Conservation (phyloP, 768 basidiomycete genomes). For the Paxillus involutus region DNA sequence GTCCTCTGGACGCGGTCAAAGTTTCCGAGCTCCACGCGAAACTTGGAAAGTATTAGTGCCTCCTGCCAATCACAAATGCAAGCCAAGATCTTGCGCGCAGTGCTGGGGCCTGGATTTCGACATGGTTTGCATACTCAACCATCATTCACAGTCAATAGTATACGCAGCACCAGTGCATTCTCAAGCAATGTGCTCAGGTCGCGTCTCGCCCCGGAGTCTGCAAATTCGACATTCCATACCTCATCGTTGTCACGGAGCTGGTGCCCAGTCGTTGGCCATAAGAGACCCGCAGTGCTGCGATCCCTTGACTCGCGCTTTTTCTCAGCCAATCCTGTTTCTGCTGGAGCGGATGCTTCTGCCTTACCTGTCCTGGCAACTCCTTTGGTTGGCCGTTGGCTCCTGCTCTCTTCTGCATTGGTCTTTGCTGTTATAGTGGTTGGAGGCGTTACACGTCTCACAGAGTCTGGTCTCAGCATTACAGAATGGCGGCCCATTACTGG, state of each 20-base stretch:
- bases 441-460: slow-evolving; percentile 94
- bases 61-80: slow-evolving; percentile 15
- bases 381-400: slow-evolving; percentile 80
- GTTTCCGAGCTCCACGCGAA: not conserved
- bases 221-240: slow-evolving; percentile 2
- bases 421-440: slow-evolving; percentile 94
- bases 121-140: slow-evolving; percentile 2
- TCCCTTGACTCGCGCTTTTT: slow-evolving; percentile 38
- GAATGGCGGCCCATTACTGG: slow-evolving; percentile 97
- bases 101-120: slow-evolving; percentile 15
- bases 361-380: slow-evolving; percentile 64
- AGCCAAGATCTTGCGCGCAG: slow-evolving; percentile 15
- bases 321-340: slow-evolving; percentile 32
- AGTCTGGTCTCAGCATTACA: slow-evolving; percentile 96
- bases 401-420: slow-evolving; percentile 80
- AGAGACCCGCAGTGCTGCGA: slow-evolving; percentile 6
- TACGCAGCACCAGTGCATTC: slow-evolving; percentile 4
- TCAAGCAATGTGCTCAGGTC: slow-evolving; percentile 8
- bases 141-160: not conserved
- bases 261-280: not conserved
- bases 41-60: not conserved
- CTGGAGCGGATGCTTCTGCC: slow-evolving; percentile 20
- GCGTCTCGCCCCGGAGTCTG: slow-evolving; percentile 2
- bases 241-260: slow-evolving; percentile 4
- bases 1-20: not conserved